Conservation (phyloP, 306 rosid species). For the Dalbergia cochinchinensis region DNA sequence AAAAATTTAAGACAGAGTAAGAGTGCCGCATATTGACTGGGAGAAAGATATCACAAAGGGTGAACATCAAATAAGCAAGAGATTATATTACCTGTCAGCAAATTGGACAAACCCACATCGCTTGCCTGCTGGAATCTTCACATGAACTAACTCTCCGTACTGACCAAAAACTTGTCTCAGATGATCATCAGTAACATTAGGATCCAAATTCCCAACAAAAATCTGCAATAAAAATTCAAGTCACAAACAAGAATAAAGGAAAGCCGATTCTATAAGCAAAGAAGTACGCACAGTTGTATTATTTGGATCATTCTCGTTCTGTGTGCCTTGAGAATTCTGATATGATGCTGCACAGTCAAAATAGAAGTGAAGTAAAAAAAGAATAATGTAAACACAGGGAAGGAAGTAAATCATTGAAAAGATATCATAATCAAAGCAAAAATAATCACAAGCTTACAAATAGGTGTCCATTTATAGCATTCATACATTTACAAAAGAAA, state of each 20-base stretch:
- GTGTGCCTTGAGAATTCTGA: constrained; percentile 79
- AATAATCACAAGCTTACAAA: neutral
- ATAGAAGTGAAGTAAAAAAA: constrained; percentile 41
- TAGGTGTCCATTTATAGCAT: neutral
- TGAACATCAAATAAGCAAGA: neutral
- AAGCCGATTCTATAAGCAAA: constrained; percentile 36
- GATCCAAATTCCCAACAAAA: constrained; percentile 95
- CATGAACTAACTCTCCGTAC: constrained; percentile 89
- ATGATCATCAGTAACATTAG: constrained; percentile 84
- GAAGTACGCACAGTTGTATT: constrained; percentile 89
- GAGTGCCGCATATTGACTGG: neutral
- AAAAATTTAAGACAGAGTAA: constrained; percentile 10
- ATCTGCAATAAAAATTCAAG: constrained; percentile 61
- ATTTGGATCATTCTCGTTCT: constrained; percentile 89
- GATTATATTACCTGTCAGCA: constrained; percentile 69
- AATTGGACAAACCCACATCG: constrained; percentile 98
- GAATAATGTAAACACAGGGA: constrained; percentile 6
- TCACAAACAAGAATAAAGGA: constrained; percentile 38
- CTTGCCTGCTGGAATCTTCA: constrained; percentile 95
- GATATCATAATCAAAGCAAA: neutral
- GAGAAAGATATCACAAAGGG: neutral
- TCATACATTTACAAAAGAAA: neutral
- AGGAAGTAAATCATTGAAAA: neutral
- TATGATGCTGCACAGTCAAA: constrained; percentile 82
- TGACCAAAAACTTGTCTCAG: constrained; percentile 87